Percentiles rank a stretch among this genome's conserved stretches.
phyloP scores from a whole-genome alignment of 805 yeast species.

The Suhomyces sp. region DNA sequence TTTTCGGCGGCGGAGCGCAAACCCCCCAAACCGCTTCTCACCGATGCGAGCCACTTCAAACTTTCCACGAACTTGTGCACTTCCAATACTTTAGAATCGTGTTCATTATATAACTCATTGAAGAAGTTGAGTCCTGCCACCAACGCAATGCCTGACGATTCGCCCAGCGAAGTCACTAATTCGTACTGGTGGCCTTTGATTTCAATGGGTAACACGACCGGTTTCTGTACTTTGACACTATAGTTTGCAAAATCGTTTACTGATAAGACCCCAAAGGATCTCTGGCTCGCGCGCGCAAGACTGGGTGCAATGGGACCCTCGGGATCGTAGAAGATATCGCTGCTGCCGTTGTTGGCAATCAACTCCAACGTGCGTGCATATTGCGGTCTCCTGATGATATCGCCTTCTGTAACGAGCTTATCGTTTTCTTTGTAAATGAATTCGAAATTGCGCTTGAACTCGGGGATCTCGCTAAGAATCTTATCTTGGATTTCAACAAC shows the following conservation, averaged over 20 bases:
- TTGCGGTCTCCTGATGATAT: conserved; percentile 53
- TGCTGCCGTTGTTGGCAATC: conserved; percentile 75
- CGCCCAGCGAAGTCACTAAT: conserved; percentile 56
- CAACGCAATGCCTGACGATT: conserved; percentile 82
- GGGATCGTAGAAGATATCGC: conserved; percentile 80
- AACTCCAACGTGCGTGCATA: conserved; percentile 64
- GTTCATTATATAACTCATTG: conserved; percentile 30
- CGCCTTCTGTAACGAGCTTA: conserved; percentile 49
- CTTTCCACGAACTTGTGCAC: conserved; percentile 74
- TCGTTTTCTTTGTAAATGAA: conserved; percentile 38
- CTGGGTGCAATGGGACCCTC: conserved; percentile 66
- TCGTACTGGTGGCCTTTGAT: conserved; percentile 16
- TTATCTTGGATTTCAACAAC: conserved; percentile 35
- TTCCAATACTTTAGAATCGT: conserved; percentile 28
- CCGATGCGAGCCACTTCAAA: conserved; percentile 93
- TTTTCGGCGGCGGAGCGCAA: conserved; percentile 22
- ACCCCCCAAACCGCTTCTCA: conserved; percentile 84
- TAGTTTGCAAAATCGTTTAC: conserved; percentile 67
- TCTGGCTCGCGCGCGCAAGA: conserved; percentile 48
- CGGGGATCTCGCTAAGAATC: conserved; percentile 26
- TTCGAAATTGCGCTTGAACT: conserved; percentile 48
- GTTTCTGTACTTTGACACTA: conserved; percentile 44
- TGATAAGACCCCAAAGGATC: conserved; percentile 65
- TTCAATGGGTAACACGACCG: conserved; percentile 18
- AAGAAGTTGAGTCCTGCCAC: conserved; percentile 70